Percentiles rank a stretch among this genome's conserved stretches.
phyloP scores from a whole-genome alignment of 805 yeast genomes.

The Starmerella vaccinii region DNA sequence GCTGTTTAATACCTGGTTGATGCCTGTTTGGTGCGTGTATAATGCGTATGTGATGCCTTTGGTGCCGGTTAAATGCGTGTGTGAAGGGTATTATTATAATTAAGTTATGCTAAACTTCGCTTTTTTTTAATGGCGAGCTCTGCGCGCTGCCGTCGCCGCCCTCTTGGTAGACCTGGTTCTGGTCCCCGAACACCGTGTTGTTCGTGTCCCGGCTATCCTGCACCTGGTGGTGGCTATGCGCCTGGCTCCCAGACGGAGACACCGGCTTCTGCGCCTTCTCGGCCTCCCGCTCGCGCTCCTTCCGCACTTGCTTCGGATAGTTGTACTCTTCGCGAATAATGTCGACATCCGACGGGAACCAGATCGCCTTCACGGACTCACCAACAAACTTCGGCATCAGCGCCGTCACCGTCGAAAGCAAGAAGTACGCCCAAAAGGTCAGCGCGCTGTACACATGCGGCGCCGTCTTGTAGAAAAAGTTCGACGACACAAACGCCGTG shows the following conservation, averaged over 20 bases:
- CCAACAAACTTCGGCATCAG: constrained; percentile 51
- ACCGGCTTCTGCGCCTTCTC: background rate
- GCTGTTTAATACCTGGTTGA: too few species aligned
- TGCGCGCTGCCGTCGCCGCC: too few species aligned
- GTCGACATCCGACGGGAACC: constrained; percentile 57
- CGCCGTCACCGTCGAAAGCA: constrained; percentile 46
- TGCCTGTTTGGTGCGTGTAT: too few species aligned
- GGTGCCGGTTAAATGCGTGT: too few species aligned
- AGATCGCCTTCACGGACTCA: constrained; percentile 43
- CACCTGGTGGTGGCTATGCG: background rate
- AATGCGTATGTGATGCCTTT: too few species aligned
- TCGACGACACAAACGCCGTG: constrained; percentile 44
- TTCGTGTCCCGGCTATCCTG: constrained; percentile 1
- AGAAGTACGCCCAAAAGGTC: constrained; percentile 54
- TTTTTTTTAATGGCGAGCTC: too few species aligned
- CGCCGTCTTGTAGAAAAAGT: constrained; percentile 57
- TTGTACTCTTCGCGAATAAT: constrained; percentile 46
- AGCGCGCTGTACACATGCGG: constrained; percentile 50
- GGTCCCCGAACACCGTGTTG: background rate
- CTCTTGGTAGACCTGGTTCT: too few species aligned
- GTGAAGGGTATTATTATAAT: too few species aligned
- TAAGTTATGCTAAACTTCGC: too few species aligned
- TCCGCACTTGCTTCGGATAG: constrained; percentile 7
- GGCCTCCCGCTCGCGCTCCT: background rate
- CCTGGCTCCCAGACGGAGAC: background rate